These are phyloP conservation scores for Jackrogersella multiformis DNA, from an alignment of 495 filamentous ascomycete genomes.

Conservation along the genomic window DNA sequence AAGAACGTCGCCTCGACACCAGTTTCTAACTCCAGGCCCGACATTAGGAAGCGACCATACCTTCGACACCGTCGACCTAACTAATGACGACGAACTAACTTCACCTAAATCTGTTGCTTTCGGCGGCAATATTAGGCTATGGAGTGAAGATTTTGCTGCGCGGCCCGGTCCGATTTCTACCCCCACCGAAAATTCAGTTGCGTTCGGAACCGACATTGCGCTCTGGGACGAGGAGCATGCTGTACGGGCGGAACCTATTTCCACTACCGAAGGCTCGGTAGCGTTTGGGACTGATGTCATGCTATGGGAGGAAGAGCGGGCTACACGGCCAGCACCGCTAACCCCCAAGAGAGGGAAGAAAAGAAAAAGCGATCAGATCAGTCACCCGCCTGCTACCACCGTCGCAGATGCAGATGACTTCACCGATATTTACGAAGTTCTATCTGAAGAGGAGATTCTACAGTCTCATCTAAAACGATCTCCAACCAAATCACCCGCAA, in stretches of 20 bases:
- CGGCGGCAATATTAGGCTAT: constrained; percentile 63
- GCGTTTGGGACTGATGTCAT: constrained; percentile 64
- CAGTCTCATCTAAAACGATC: constrained; percentile 33
- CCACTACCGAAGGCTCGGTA: constrained; percentile 47
- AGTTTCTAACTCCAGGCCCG: constrained; percentile 39
- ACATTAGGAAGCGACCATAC: constrained; percentile 37
- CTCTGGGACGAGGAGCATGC: constrained; percentile 47
- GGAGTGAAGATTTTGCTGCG: constrained; percentile 65
- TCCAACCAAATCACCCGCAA: constrained; percentile 43
- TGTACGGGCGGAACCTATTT: constrained; percentile 31
- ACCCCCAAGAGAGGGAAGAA: constrained; percentile 68
- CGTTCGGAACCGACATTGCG: constrained; percentile 39
- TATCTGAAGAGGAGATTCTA: constrained; percentile 43
- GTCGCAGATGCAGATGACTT: constrained; percentile 46
- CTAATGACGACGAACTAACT: constrained; percentile 60
- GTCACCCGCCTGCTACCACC: constrained; percentile 44
- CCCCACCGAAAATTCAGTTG: constrained; percentile 59
- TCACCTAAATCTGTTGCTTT: constrained; percentile 57
- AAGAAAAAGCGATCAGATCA: constrained; percentile 77
- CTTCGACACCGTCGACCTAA: constrained; percentile 76
- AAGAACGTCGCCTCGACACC: constrained; percentile 30
- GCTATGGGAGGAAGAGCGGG: constrained; percentile 69
- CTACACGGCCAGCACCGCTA: constrained; percentile 45
- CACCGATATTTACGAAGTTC: constrained; percentile 52
- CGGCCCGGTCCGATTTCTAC: constrained; percentile 50